Evolutionary conservation across 148 eudicot species (phyloP), one percentile per base, ranked within the genome.

Genomic region (Rhododendron ovatum): DNA sequence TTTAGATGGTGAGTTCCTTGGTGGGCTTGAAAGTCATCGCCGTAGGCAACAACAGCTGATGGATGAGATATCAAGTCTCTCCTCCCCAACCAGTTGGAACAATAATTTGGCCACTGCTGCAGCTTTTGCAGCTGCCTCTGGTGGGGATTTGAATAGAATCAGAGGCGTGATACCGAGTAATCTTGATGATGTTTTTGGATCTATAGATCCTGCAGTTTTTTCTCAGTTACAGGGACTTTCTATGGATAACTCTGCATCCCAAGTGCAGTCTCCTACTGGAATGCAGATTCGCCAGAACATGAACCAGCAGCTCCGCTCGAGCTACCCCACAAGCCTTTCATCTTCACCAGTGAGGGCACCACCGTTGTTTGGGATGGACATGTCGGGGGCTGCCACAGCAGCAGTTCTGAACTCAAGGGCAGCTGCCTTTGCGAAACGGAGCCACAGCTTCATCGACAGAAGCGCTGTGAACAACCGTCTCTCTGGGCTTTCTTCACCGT

Each of bases 391-490:
- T 2, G 78, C 90, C 0, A 81, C 88, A 3, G 63, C 88, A 14
- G 83, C 92, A 39, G 83, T 88, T 74, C 75, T 90, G 81, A 94
- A 85, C 33, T 84, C 98, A 48, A 90, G 98, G 89, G 80, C 95
- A 57, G 86, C 94, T 33, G 95, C 96, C 4, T 97, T 95, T 84
- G 93, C 98, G 7, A 94, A 93, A 17, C 87, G 99, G 77, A 95
- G 99, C 89, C 97, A 93, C 85, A 98, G 98, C 90, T 98, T 98
- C 89, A 88, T 93, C 43, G 98, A 97, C 28, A 90, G 94, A 45
- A 50, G 91, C 50, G 82, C 87, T 20, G 90, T 78, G 39, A 88
- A 89, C 87, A n/a, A 55, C 76, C 87, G 81, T 47, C 90, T 82
- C 73, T 78, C 91, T 3, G 91, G 92, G 82, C 76, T 87, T 35